A percentile compares a stretch with the other conserved stretches of the same genome.
phyloP scores from a whole-genome alignment of 179 eudicot genomes.

The Vitellaria paradoxa region DNA sequence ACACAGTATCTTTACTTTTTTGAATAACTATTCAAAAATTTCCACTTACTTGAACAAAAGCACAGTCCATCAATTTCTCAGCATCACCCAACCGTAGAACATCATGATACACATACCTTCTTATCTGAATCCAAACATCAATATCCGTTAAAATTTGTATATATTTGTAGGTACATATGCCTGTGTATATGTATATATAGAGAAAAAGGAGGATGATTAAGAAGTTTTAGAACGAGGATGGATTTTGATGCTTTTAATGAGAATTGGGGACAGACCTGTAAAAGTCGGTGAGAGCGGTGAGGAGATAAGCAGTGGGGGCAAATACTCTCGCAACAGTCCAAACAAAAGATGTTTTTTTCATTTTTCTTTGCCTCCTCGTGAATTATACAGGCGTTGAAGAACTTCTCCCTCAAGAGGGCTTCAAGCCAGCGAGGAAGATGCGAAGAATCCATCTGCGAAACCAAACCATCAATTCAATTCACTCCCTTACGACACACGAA shows the following conservation, averaged over 20 bases:
- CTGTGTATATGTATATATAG: neutral
- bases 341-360: constrained; percentile 60
- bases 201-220: neutral
- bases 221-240: neutral
- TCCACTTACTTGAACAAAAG: constrained; percentile 60
- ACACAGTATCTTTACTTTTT: neutral
- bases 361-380: constrained; percentile 51
- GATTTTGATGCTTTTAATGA: too few relatives aligned
- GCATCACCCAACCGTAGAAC: constrained; percentile 74
- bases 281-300: constrained; percentile 67
- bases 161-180: neutral
- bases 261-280: constrained; percentile 44
- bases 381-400: constrained; percentile 56
- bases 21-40: neutral
- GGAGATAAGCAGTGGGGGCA: constrained; percentile 62
- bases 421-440: constrained; percentile 46
- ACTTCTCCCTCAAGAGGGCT: constrained; percentile 50
- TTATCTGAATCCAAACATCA: constrained; percentile 40
- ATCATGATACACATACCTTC: constrained; percentile 80
- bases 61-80: constrained; percentile 62
- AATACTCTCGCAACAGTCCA: constrained; percentile 55
- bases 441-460: constrained; percentile 22
- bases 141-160: neutral
- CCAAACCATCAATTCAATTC: neutral
- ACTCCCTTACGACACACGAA: neutral